Base-by-base conservation (phyloP, 139 green algal species). In the Dunaliella primolecta region DNA sequence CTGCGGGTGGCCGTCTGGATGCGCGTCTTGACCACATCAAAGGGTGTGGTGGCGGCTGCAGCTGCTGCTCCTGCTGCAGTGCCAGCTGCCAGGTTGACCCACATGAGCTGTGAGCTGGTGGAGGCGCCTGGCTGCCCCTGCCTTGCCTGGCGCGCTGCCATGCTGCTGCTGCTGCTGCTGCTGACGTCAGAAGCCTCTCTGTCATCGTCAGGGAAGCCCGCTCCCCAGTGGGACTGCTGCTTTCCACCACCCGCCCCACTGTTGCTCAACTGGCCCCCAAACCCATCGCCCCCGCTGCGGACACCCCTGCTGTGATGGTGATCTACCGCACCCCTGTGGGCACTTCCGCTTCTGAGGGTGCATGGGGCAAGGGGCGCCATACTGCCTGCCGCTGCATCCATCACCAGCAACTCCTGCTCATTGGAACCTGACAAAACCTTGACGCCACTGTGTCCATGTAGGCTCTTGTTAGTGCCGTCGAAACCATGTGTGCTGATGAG, bases 1-100 rank as follows among this genome's bases (percentile, higher is more conserved):
- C 57, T 71, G 71, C 70, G 30, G 32, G 34, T 70, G 57, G 81
- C 29, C 29, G 36, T 15, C 90, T 98, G 95, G 71, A 92, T 80
- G 1, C 94, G 90, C 35, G 97, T 99, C 89, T 99, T 99, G 1
- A 98, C 89, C 27, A 99, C 97, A 80, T 99, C 97, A 84, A 99
- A 94, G 0, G 97, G 97, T 11, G 95, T 98, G 20, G 97, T 99
- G 30, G 95, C 81, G 0, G 90, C 91, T 1, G 95, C 96, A 2
- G 97, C 94, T 21, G 96, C 25, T 1, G 86, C 91, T 1, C 97
- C 97, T 0, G 95, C 84, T 0, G 86, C 7, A 36, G 86, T 88
- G 35, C 91, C 91, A 56, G 91, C 89, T 7, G 89, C 81, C n/a
- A 94, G 84, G 88, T 96, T 96, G 3, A 87, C 89, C 0, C 78